Percentiles rank a stretch among this genome's conserved stretches.
Conservation (phyloP, 2,329 filamentous ascomycete genomes). For the Paecilomyces dactylethromorphus region DNA sequence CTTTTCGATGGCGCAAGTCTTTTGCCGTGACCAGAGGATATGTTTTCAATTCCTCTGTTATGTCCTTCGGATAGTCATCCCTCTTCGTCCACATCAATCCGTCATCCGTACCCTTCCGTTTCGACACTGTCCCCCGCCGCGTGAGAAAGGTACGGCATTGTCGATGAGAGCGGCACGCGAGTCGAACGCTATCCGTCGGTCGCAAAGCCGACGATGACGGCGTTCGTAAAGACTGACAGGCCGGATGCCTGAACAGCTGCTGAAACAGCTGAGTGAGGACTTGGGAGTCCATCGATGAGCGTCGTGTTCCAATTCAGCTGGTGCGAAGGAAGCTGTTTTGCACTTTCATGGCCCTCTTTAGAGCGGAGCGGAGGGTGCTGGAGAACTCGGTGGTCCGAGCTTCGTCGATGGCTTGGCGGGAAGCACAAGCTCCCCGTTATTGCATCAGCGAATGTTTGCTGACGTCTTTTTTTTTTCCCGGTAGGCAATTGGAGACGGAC, state of each 20-base stretch:
- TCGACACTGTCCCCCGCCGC: constrained; percentile 26
- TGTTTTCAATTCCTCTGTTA: constrained; percentile 69
- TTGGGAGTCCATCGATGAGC: constrained; percentile 67
- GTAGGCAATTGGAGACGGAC: not conserved
- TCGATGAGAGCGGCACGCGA: constrained; percentile 16
- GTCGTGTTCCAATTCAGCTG: not conserved
- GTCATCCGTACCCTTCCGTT: constrained; percentile 36
- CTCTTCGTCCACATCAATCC: constrained; percentile 84
- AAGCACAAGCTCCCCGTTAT: not conserved
- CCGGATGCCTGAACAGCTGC: constrained; percentile 72
- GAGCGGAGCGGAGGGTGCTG: not conserved
- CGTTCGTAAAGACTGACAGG: constrained; percentile 48
- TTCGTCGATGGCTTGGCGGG: constrained; percentile 7
- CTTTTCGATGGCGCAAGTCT: constrained; percentile 63
- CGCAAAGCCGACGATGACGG: constrained; percentile 29
- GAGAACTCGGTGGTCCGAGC: constrained; percentile 15
- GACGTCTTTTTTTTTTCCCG: not conserved
- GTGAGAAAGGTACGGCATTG: constrained; percentile 32
- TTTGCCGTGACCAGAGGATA: constrained; percentile 83
- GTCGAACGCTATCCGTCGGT: constrained; percentile 11
- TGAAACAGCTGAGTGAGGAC: constrained; percentile 72
- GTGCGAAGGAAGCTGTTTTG: not conserved
- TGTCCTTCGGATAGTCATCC: constrained; percentile 67
- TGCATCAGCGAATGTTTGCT: not conserved
- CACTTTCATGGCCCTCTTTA: not conserved